Conservation (phyloP, 1,284 basidiomycete genomes). For the Trichosporon faecale region DNA sequence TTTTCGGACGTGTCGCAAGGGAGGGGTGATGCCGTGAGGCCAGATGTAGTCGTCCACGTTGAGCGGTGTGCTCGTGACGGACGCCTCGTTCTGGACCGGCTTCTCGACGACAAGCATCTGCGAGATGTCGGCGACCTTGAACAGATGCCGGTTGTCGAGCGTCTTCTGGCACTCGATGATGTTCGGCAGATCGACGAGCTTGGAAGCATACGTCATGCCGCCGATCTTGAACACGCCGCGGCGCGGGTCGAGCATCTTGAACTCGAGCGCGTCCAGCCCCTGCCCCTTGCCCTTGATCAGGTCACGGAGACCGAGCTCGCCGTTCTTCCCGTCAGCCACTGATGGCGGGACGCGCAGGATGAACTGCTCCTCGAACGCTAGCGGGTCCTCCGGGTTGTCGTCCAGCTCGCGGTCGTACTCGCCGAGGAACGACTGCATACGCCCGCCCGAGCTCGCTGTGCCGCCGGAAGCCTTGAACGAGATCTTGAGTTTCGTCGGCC, state of each 20-base stretch:
- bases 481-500: constrained; percentile 37
- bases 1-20: constrained; percentile 85
- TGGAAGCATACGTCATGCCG: constrained; percentile 76
- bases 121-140: constrained; percentile 98
- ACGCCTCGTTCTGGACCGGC: constrained; percentile 69
- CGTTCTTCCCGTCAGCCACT: constrained; percentile 44
- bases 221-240: constrained; percentile 87
- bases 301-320: constrained; percentile 65
- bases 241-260: constrained; percentile 97
- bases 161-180: constrained; percentile 97
- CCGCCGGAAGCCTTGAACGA: constrained; percentile 35
- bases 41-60: constrained; percentile 96
- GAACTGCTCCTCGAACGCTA: constrained; percentile 97
- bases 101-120: constrained; percentile 85
- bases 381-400: constrained; percentile 79
- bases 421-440: constrained; percentile 70
- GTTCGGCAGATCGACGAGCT: constrained; percentile 93
- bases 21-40: constrained; percentile 94
- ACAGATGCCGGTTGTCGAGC: constrained; percentile 91
- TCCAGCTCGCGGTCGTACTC: constrained; percentile 91
- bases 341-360: constrained; percentile 82
- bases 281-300: constrained; percentile 76
- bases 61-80: constrained; percentile 59
- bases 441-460: constrained; percentile 25
- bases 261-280: constrained; percentile 78